Evolutionary conservation across 73 alveolate species (phyloP).

Genomic region (Paramecium caudatum): DNA sequence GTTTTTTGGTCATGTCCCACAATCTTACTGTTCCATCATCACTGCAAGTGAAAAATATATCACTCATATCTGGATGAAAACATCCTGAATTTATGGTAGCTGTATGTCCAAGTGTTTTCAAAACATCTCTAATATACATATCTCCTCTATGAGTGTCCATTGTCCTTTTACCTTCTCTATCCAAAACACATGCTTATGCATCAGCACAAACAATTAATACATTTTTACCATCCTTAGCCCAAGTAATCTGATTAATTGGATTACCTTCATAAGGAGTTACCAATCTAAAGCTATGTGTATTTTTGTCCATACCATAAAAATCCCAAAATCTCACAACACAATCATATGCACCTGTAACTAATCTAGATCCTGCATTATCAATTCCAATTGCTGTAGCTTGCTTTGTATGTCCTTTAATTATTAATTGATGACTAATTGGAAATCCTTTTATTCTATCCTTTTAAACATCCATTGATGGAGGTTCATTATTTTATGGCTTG

Average conservation of each 20-base stretch:
- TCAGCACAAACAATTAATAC: constrained; percentile 88
- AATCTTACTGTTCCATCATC: constrained; percentile 93
- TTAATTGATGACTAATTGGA: constrained; percentile 80
- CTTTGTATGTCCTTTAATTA: constrained; percentile 77
- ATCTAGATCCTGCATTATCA: constrained; percentile 78
- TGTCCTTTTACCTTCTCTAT: constrained; percentile 92
- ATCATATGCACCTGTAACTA: constrained; percentile 82
- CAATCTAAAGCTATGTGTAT: constrained; percentile 75
- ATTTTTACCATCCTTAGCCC: constrained; percentile 90
- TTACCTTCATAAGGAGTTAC: constrained; percentile 87
- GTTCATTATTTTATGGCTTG: constrained; percentile 44
- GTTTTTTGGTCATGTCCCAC: constrained; percentile 91
- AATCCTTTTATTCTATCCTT: constrained; percentile 17
- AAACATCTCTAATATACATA: constrained; percentile 93
- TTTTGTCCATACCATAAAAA: constrained; percentile 82
- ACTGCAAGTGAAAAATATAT: constrained; percentile 88
- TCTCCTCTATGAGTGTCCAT: constrained; percentile 94
- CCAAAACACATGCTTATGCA: constrained; percentile 88
- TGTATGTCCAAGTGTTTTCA: constrained; percentile 96
- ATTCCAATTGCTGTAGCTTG: constrained; percentile 79
- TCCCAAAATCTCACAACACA: constrained; percentile 83
- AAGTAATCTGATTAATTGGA: constrained; percentile 87
- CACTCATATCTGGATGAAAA: constrained; percentile 92
- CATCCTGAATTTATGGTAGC: constrained; percentile 92
- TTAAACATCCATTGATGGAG: constrained; percentile 46